phyloP scores from a whole-genome alignment of 192 early-diverging fungal species.

The Coemansia sp. region DNA sequence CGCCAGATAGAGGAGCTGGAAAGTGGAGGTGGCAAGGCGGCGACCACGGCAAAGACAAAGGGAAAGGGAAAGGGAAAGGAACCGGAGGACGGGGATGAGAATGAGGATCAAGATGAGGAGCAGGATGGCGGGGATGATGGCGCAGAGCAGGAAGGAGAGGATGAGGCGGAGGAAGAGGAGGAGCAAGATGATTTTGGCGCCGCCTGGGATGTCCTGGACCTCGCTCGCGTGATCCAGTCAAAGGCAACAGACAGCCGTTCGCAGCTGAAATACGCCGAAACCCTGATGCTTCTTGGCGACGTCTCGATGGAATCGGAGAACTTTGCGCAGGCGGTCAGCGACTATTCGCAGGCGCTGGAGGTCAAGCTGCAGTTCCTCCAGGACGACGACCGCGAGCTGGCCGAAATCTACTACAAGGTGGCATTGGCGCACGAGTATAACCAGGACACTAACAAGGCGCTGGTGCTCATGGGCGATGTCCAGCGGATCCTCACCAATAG shows the following conservation, averaged over 20 bases:
- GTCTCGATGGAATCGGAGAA: slow-evolving; percentile 82
- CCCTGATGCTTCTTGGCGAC: slow-evolving; percentile 69
- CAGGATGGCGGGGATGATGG: slow-evolving; percentile 33
- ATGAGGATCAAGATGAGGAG: slow-evolving; percentile 36
- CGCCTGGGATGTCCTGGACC: slow-evolving; percentile 82
- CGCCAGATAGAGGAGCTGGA: slow-evolving; percentile 38
- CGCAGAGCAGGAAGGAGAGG: slow-evolving; percentile 21
- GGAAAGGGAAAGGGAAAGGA: slow-evolving; percentile 45
- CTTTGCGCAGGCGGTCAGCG: slow-evolving; percentile 50
- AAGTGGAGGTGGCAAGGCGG: slow-evolving; percentile 31
- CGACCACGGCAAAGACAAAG: slow-evolving; percentile 7
- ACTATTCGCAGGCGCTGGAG: slow-evolving; percentile 36
- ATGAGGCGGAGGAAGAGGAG: slow-evolving; percentile 41
- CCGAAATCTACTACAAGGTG: slow-evolving; percentile 55
- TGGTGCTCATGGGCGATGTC: slow-evolving; percentile 47
- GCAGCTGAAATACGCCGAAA: slow-evolving; percentile 67
- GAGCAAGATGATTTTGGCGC: slow-evolving; percentile 59
- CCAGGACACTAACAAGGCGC: slow-evolving; percentile 31
- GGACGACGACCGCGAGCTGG: slow-evolving; percentile 46
- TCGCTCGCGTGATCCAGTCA: slow-evolving; percentile 77
- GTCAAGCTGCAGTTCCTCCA: slow-evolving; percentile 38
- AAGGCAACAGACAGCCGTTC: slow-evolving; percentile 55
- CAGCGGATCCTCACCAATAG: slow-evolving; percentile 38
- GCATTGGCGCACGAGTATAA: slow-evolving; percentile 53
- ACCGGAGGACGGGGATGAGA: slow-evolving; percentile 18